phyloP scores from a whole-genome alignment of 257 asterid species.

The Pogostemon cablin region DNA sequence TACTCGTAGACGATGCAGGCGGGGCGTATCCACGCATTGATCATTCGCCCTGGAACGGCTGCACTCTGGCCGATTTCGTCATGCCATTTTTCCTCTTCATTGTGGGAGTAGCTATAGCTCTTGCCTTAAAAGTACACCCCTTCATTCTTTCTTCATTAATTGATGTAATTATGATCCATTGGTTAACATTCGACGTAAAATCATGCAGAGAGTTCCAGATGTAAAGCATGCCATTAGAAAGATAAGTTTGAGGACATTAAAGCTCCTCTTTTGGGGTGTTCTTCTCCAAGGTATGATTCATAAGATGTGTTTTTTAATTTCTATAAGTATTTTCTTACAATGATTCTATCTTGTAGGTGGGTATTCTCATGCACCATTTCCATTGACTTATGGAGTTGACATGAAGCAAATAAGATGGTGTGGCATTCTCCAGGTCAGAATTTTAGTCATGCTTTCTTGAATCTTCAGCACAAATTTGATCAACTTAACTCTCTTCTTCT shows the following conservation, averaged over 20 bases:
- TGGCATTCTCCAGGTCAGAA: conserved; percentile 79
- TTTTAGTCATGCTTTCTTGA: background rate
- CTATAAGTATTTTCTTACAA: background rate
- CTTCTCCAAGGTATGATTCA: conserved; percentile 64
- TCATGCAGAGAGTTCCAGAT: conserved; percentile 61
- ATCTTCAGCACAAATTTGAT: background rate
- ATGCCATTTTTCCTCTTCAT: conserved; percentile 92
- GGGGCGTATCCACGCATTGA: conserved; percentile 64
- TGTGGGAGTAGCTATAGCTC: conserved; percentile 89
- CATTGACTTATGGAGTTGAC: conserved; percentile 66
- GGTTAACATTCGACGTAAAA: background rate
- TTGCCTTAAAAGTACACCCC: conserved; percentile 70
- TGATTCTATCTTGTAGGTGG: conserved; percentile 57
- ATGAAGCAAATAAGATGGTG: conserved; percentile 81
- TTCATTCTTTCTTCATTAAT: background rate
- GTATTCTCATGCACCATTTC: conserved; percentile 83
- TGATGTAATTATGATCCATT: background rate
- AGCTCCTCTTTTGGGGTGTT: conserved; percentile 89
- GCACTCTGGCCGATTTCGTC: conserved; percentile 86
- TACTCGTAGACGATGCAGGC: conserved; percentile 90
- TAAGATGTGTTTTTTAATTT: background rate
- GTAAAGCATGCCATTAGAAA: conserved; percentile 51
- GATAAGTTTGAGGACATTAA: conserved; percentile 68
- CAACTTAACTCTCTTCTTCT: background rate
- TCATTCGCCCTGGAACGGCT: conserved; percentile 97